Evolutionary conservation across 2,329 filamentous ascomycete genomes (phyloP), one percentile per base, ranked within the genome.

Genomic region (Bipolaris zeicola): DNA sequence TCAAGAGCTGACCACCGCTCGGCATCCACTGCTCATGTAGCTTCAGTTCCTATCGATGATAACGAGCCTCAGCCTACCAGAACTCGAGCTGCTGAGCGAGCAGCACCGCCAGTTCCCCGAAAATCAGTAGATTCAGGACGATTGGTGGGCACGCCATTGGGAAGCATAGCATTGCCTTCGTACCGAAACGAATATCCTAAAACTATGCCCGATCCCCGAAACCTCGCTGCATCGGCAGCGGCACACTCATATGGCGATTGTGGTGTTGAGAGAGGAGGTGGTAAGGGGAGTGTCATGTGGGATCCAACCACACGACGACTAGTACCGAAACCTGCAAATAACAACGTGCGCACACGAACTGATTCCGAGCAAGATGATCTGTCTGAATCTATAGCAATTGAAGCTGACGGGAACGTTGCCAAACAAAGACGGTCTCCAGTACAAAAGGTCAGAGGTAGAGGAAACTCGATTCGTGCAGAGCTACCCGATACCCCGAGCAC

Each of bases 111-210:
- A 18, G 57, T 68, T 8, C 55, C 64, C 16, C 64, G 67, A 18
- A 73, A 73, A 50, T 60, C 62, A 43, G 55, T 62, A 6, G 65
- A 63, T 22, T 22, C 63, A 6, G 56, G 49, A 18, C 60, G 54
- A 22, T 18, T 50, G 8, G 47, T 50, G 18, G 58, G 50, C 20
- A 34, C 52, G 6, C 57, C 65, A 59, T 42, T 37, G 14, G 53
- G 22, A 20, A 51, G 34, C 24, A 61, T 67, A 10, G 48, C 52
- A 16, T 61, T 75, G 43, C 73, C 78, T 18, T 73, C 78, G 0
- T 83, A 83, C 62, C 76, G 82, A 59, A 82, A 80, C 58, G 81
- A 83, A 59, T 83, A 82, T 60, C 80, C 81, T 3, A 63, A 63
- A 16, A 43, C 65, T 13, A 39, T 57, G 1, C 38, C 58, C 14